Base-by-base conservation (phyloP, 257 asterid species). In the Sherardia arvensis region DNA sequence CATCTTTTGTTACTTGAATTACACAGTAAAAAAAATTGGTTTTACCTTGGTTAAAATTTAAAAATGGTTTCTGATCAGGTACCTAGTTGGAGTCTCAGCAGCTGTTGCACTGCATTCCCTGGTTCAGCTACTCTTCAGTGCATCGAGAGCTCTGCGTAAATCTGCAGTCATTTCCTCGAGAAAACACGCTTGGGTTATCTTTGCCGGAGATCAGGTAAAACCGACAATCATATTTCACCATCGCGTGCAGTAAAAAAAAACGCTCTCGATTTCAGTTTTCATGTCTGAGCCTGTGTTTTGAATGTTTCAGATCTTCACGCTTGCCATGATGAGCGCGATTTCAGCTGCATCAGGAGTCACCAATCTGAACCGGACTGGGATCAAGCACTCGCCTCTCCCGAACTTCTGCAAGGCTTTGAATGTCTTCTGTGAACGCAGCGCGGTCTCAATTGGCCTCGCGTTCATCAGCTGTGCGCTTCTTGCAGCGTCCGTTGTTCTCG, bases 321-420 rank as follows among this genome's bases (percentile, higher is more conserved):
- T 76, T 58, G 94, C 84, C 2, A 51, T 81, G 90, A 83, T 91
- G 84, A 86, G 98, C 32, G 98, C 91, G 12, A 96, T 90, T 76
- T 91, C 98, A 25, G 96, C 98, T 17, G 90, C 96, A 12, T 78
- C 95, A 0, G 94, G 98, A 0, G 95, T 88, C 0, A 83, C 95
- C 33, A 91, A 80, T 72, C 76, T 91, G 72, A 91, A 91, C 68
- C 84, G 88, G 1, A 81, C 94, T 0, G 98, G 98, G 27, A 83
- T 91, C 9, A 85, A 62, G 14, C 98, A 88, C 60, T 77, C 94
- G 0, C 73, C 90, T 12, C 81, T 91, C 18, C 98, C 98, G 0
- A 88, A 88, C 73, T 91, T 88, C 82, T 91, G 98, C 87, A 83
- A 74, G 30, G 82, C 98, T 2, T 72, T 91, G 82, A 79, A 67